phyloP scores from a whole-genome alignment of 208 protist genomes.

The Crithidia expoeki region DNA sequence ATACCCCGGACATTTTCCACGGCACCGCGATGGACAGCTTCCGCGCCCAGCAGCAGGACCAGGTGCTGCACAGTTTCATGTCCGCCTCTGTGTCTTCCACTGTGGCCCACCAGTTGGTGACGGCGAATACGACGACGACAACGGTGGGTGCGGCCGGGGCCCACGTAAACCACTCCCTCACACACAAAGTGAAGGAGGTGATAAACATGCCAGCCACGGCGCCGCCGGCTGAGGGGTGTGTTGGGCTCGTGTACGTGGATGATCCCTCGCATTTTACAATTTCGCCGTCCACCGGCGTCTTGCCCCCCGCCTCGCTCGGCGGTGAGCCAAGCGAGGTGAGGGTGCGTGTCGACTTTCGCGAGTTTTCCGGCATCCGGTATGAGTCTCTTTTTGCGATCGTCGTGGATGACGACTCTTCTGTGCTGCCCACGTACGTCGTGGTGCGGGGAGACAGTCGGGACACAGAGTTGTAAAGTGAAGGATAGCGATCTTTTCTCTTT shows the following conservation, averaged over 20 bases:
- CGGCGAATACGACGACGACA: conserved; percentile 25
- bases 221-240: conserved; percentile 30
- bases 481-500: background rate
- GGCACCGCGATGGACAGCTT: conserved; percentile 21
- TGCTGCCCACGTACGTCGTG: conserved; percentile 41
- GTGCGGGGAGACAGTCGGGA: conserved; percentile 82
- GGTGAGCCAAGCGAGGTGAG: conserved; percentile 59
- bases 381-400: conserved; percentile 65
- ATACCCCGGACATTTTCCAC: background rate
- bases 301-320: conserved; percentile 73
- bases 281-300: conserved; percentile 40
- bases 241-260: conserved; percentile 32
- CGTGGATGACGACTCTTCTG: conserved; percentile 44
- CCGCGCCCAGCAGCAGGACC: conserved; percentile 19
- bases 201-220: conserved; percentile 44
- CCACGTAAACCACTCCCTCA: conserved; percentile 11
- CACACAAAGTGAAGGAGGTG: conserved; percentile 50
- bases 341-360: conserved; percentile 56
- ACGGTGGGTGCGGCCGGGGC: conserved; percentile 18
- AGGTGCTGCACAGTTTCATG: conserved; percentile 11
- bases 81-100: conserved; percentile 2
- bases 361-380: conserved; percentile 76
- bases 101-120: background rate
- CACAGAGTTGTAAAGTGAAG: conserved; percentile 62
- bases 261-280: conserved; percentile 57